phyloP scores from a whole-genome alignment of 1,284 basidiomycete genomes.

The Ganoderma boninense region DNA sequence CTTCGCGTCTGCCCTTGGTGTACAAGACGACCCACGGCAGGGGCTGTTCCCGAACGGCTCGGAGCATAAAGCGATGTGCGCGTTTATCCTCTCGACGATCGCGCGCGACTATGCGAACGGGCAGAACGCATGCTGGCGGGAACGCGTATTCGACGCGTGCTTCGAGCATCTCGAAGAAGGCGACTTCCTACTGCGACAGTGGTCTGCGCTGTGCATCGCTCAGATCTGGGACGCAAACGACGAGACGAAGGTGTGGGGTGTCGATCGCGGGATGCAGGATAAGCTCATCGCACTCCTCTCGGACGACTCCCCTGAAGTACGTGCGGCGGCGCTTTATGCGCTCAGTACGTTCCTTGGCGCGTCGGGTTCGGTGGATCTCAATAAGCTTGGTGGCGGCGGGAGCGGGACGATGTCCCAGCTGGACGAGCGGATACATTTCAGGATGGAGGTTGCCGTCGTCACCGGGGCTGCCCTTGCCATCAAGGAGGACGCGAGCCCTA shows the following conservation, averaged over 20 bases:
- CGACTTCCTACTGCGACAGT: conserved; percentile 93
- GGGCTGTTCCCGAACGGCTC: conserved; percentile 89
- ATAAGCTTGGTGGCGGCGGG: conserved; percentile 82
- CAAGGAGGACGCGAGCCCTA: conserved; percentile 94
- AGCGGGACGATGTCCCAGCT: conserved; percentile 87
- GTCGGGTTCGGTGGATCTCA: conserved; percentile 75
- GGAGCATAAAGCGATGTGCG: conserved; percentile 99
- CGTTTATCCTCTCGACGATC: conserved; percentile 95
- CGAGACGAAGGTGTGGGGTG: conserved; percentile 88
- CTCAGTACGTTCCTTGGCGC: conserved; percentile 95
- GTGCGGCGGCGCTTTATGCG: conserved; percentile 91
- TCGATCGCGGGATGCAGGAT: conserved; percentile 86
- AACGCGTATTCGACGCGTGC: conserved; percentile 91
- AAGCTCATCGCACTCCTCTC: conserved; percentile 85
- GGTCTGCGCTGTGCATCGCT: conserved; percentile 93
- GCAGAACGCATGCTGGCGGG: conserved; percentile 87
- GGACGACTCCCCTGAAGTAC: conserved; percentile 93
- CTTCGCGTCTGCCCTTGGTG: conserved; percentile 84
- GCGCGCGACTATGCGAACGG: conserved; percentile 89
- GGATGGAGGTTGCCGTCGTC: conserved; percentile 83
- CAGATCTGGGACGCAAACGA: conserved; percentile 97
- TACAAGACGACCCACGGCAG: conserved; percentile 61
- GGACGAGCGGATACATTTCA: conserved; percentile 81
- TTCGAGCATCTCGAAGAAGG: conserved; percentile 87
- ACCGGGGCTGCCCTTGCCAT: conserved; percentile 82